phyloP scores from a whole-genome alignment of 176 grass and related monocot genomes.

The Triticum urartu region DNA sequence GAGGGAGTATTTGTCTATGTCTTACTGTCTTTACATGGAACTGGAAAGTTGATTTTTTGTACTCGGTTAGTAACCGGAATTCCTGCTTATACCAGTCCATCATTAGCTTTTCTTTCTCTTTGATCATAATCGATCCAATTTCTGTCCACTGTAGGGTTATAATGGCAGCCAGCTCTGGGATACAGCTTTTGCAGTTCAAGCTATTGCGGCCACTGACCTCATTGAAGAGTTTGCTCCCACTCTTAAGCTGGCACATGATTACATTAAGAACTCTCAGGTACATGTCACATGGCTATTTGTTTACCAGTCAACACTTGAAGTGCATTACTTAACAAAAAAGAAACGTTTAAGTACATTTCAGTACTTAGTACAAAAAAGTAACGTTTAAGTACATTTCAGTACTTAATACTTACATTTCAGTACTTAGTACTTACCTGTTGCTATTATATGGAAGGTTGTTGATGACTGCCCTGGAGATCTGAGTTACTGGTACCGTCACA shows the following conservation, averaged over 20 bases:
- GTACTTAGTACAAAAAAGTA: background rate
- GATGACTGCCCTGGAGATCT: conserved; percentile 84
- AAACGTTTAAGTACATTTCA: background rate
- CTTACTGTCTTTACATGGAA: conserved; percentile 24
- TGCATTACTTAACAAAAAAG: background rate
- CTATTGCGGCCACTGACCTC: conserved; percentile 67
- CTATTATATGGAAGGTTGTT: conserved; percentile 57
- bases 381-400: background rate
- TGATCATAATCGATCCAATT: background rate
- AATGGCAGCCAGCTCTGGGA: conserved; percentile 95
- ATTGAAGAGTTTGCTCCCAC: conserved; percentile 59
- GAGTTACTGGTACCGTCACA: conserved; percentile 82
- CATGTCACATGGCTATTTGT: background rate
- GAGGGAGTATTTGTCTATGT: background rate
- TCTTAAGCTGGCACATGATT: conserved; percentile 71
- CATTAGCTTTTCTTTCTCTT: background rate
- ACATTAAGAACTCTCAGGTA: conserved; percentile 73
- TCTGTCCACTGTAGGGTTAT: conserved; percentile 56
- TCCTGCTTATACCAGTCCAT: background rate
- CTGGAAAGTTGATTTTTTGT: conserved; percentile 3
- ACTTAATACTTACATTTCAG: background rate
- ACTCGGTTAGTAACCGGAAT: background rate
- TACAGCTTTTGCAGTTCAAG: conserved; percentile 85
- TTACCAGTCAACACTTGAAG: background rate
- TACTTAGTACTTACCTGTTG: background rate